These are phyloP conservation scores for Peronosclerospora sorghi DNA, from an alignment of 352 stramenopile genomes.

Conservation along the genomic window DNA sequence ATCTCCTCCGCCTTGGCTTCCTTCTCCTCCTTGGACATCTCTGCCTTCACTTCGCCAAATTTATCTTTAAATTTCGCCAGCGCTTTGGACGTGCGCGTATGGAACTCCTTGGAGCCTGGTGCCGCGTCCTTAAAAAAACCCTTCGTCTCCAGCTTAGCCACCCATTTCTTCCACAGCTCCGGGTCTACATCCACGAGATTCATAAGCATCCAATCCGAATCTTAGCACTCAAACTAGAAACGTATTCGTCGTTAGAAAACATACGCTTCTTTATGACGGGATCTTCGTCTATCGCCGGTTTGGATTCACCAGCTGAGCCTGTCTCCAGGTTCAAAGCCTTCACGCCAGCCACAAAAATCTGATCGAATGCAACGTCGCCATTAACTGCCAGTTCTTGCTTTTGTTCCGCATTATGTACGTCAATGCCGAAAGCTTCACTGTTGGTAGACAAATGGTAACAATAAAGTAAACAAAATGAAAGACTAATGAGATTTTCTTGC, in stretches of 20 bases:
- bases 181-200: conserved; percentile 35
- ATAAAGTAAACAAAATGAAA: background rate
- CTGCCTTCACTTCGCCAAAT: conserved; percentile 58
- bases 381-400: conserved; percentile 36
- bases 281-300: conserved; percentile 40
- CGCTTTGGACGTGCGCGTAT: conserved; percentile 51
- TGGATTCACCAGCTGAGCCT: conserved; percentile 14
- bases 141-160: conserved; percentile 77
- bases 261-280: conserved; percentile 67
- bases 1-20: conserved; percentile 63
- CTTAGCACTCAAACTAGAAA: background rate
- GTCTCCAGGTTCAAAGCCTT: conserved; percentile 46
- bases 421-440: conserved; percentile 68
- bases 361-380: conserved; percentile 34
- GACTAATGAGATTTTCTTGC: background rate
- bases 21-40: conserved; percentile 57
- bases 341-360: conserved; percentile 63
- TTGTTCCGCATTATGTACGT: conserved; percentile 45
- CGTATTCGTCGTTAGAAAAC: background rate
- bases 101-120: conserved; percentile 50
- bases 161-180: conserved; percentile 81
- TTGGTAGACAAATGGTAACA: conserved; percentile 2
- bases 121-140: conserved; percentile 67
- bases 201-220: background rate
- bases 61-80: conserved; percentile 83